Percentiles rank a stretch among this genome's conserved stretches.
These are phyloP conservation scores for Fraxinus greggii DNA, from an alignment of 305 asterid species.

Conservation along the genomic window DNA sequence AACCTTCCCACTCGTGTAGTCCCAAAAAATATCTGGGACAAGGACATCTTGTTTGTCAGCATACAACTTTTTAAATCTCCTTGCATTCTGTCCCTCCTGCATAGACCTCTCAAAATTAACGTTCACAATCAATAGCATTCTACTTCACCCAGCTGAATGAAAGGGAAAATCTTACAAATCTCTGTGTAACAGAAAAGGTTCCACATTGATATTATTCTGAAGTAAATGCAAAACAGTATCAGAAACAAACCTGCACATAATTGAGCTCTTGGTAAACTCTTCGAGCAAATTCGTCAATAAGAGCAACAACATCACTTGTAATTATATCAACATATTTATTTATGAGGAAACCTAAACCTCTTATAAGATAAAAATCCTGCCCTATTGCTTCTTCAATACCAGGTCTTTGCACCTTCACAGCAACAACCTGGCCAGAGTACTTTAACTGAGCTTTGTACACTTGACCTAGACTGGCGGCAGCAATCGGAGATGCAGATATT, in stretches of 20 bases:
- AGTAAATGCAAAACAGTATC: conserved; percentile 7
- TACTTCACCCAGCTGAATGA: conserved; percentile 13
- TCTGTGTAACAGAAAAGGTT: background rate
- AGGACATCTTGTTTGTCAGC: conserved; percentile 94
- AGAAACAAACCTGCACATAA: conserved; percentile 82
- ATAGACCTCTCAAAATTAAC: conserved; percentile 63
- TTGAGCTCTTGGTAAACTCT: conserved; percentile 99
- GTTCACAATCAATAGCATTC: conserved; percentile 47
- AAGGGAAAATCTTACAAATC: conserved; percentile 2
- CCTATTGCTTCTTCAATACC: conserved; percentile 95
- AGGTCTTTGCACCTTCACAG: conserved; percentile 98
- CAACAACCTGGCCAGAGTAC: conserved; percentile 84
- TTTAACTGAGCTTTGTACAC: conserved; percentile 91
- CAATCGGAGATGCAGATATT: conserved; percentile 90
- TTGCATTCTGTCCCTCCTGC: conserved; percentile 98
- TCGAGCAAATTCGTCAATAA: conserved; percentile 91
- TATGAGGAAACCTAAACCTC: conserved; percentile 80
- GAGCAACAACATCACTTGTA: conserved; percentile 87
- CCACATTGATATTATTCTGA: background rate
- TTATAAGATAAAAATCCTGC: conserved; percentile 78
- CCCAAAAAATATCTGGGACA: conserved; percentile 97
- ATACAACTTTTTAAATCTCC: conserved; percentile 95
- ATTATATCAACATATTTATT: conserved; percentile 79
- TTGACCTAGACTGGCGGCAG: conserved; percentile 99
- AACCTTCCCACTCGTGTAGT: conserved; percentile 92